These are phyloP conservation scores for Gastrolobium bilobum DNA, from an alignment of 306 rosid genomes.

Conservation along the genomic window DNA sequence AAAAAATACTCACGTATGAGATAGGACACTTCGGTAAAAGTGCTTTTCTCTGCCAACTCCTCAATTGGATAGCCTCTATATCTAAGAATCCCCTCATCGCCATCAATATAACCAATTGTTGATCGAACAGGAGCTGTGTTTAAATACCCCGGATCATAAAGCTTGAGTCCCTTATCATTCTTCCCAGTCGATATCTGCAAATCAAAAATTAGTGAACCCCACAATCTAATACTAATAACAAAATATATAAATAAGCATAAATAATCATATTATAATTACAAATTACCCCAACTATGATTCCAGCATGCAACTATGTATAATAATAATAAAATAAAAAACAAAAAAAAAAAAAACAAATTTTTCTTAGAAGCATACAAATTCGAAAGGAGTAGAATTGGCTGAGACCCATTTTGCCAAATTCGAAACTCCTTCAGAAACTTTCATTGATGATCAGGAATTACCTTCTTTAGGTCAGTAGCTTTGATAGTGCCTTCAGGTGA, in stretches of 20 bases:
- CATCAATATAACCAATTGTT: conserved; percentile 78
- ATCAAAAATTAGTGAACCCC: conserved; percentile 16
- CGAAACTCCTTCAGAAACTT: background rate
- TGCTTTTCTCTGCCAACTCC: conserved; percentile 78
- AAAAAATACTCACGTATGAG: conserved; percentile 64
- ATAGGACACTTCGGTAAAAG: conserved; percentile 46
- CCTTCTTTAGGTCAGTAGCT: conserved; percentile 78
- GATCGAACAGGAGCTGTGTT: conserved; percentile 49
- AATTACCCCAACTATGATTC: background rate
- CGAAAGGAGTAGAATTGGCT: background rate
- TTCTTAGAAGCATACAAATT: background rate
- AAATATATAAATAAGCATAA: background rate
- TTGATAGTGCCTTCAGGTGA: conserved; percentile 56
- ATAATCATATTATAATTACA: background rate
- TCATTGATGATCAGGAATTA: background rate
- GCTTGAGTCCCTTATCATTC: conserved; percentile 78
- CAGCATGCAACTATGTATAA: background rate
- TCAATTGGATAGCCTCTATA: conserved; percentile 87
- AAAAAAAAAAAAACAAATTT: no score
- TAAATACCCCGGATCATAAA: conserved; percentile 83
- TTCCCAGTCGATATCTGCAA: conserved; percentile 70
- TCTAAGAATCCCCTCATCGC: conserved; percentile 85
- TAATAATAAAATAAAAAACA: no score
- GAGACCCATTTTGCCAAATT: background rate
- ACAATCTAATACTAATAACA: background rate